These are phyloP conservation scores for Chaetoscypha palmicola DNA, from an alignment of 2,329 filamentous ascomycete genomes.

Conservation along the genomic window DNA sequence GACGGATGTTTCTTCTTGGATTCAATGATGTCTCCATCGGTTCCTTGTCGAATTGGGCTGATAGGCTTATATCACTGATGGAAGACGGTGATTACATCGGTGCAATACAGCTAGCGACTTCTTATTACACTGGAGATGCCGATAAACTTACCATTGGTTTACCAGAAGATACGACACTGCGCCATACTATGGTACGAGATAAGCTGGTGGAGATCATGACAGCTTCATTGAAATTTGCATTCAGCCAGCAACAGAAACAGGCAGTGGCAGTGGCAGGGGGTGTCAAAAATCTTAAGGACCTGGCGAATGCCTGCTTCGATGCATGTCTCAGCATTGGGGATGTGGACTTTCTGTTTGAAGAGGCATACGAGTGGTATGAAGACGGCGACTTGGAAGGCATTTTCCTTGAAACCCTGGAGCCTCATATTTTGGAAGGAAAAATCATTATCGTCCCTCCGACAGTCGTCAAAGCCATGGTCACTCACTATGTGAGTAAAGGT, in stretches of 20 bases:
- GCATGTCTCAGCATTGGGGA: constrained; percentile 75
- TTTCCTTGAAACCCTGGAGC: constrained; percentile 83
- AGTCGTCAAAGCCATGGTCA: constrained; percentile 79
- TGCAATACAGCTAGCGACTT: constrained; percentile 82
- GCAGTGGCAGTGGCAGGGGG: constrained; percentile 34
- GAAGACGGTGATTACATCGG: constrained; percentile 93
- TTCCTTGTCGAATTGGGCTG: constrained; percentile 93
- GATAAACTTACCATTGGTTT: constrained; percentile 92
- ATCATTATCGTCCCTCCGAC: constrained; percentile 71
- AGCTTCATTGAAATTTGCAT: constrained; percentile 84
- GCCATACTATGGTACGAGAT: constrained; percentile 78
- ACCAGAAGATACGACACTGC: constrained; percentile 69
- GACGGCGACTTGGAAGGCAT: constrained; percentile 64
- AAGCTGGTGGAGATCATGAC: constrained; percentile 90
- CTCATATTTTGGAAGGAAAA: constrained; percentile 73
- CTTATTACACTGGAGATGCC: constrained; percentile 85
- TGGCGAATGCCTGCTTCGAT: constrained; percentile 76
- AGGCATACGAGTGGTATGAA: constrained; percentile 85
- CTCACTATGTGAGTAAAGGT: constrained; percentile 69
- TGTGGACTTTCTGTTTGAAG: constrained; percentile 79
- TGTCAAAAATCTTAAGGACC: constrained; percentile 57
- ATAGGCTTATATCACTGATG: constrained; percentile 87
- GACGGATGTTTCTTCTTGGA: constrained; percentile 84
- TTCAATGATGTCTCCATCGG: constrained; percentile 90
- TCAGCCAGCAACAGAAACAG: constrained; percentile 57